Evolutionary conservation across 495 filamentous ascomycete genomes (phyloP).

Genomic region (Corynascus novoguineensis): DNA sequence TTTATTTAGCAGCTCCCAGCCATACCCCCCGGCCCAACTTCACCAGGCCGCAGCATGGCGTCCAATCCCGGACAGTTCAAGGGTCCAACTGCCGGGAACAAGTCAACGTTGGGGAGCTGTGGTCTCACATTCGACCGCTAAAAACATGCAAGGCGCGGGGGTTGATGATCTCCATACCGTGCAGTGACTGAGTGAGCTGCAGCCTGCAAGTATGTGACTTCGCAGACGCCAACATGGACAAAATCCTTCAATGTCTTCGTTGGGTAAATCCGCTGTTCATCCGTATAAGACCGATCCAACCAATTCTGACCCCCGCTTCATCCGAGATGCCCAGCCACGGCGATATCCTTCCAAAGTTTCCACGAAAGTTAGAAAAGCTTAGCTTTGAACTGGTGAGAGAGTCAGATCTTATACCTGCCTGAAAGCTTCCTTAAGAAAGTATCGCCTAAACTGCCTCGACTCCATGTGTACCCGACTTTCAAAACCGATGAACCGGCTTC

Average conservation of each 20-base stretch:
- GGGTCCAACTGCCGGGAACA: neutral
- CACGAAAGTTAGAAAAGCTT: neutral
- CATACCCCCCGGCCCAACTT: neutral
- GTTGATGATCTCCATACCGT: neutral
- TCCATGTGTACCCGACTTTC: slow-evolving; percentile 15
- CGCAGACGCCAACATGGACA: neutral
- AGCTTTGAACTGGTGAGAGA: neutral
- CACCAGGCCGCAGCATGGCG: neutral
- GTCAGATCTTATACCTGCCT: neutral
- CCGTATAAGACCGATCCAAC: slow-evolving; percentile 11
- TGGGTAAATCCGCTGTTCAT: neutral
- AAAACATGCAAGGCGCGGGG: slow-evolving; percentile 3
- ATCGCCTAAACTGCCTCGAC: neutral
- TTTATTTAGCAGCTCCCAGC: slow-evolving; percentile 8
- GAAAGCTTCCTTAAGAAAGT: neutral
- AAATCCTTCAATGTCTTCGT: slow-evolving; percentile 1
- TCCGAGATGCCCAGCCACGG: slow-evolving; percentile 14
- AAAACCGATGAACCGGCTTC: slow-evolving; percentile 5
- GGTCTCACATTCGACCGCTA: neutral
- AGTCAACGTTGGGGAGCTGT: neutral
- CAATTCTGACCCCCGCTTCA: slow-evolving; percentile 5
- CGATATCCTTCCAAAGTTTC: slow-evolving; percentile 1
- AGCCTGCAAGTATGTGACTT: neutral
- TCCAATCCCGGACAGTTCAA: slow-evolving; percentile 8
- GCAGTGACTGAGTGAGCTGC: neutral